These are phyloP conservation scores for Boletus subcaerulescens DNA, from an alignment of 768 basidiomycete genomes.

Conservation along the genomic window DNA sequence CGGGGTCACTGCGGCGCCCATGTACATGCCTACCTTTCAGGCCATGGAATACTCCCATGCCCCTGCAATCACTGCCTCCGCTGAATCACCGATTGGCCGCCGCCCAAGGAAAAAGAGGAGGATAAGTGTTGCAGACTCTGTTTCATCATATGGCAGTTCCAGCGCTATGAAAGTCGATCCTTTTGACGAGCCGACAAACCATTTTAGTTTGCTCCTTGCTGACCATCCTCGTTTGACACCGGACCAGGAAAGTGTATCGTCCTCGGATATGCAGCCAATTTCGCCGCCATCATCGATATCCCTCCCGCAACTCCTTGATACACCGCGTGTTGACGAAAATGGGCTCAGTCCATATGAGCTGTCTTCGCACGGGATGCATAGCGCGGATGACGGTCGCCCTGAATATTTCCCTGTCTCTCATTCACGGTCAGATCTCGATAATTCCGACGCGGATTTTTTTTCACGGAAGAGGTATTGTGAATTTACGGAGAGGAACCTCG, in stretches of 20 bases:
- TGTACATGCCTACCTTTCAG: slow-evolving; percentile 41
- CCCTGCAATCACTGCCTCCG: slow-evolving; percentile 30
- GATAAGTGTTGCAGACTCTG: slow-evolving; percentile 35
- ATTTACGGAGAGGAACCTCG: slow-evolving; percentile 18
- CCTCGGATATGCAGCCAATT: slow-evolving; percentile 33
- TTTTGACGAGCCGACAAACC: slow-evolving; percentile 21
- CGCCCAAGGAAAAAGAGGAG: slow-evolving; percentile 36
- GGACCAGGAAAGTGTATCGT: slow-evolving; percentile 31
- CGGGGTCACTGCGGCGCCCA: slow-evolving; percentile 24
- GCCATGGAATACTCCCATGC: slow-evolving; percentile 37
- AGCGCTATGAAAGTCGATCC: slow-evolving; percentile 23
- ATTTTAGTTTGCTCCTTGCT: slow-evolving; percentile 20
- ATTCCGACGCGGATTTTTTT: slow-evolving; percentile 25
- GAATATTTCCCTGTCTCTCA: slow-evolving; percentile 37
- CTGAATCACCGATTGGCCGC: slow-evolving; percentile 27
- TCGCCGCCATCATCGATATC: slow-evolving; percentile 30
- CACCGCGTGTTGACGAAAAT: slow-evolving; percentile 22
- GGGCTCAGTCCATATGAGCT: slow-evolving; percentile 29
- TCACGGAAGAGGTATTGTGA: slow-evolving; percentile 24
- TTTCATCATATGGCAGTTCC: slow-evolving; percentile 34
- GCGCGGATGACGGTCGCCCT: slow-evolving; percentile 23
- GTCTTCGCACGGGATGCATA: slow-evolving; percentile 15
- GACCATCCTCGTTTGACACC: slow-evolving; percentile 34
- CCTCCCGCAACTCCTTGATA: slow-evolving; percentile 27
- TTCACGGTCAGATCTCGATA: slow-evolving; percentile 34